Evolutionary conservation across 352 stramenopile species (phyloP).

Genomic region (Halophytophthora batemanensis): DNA sequence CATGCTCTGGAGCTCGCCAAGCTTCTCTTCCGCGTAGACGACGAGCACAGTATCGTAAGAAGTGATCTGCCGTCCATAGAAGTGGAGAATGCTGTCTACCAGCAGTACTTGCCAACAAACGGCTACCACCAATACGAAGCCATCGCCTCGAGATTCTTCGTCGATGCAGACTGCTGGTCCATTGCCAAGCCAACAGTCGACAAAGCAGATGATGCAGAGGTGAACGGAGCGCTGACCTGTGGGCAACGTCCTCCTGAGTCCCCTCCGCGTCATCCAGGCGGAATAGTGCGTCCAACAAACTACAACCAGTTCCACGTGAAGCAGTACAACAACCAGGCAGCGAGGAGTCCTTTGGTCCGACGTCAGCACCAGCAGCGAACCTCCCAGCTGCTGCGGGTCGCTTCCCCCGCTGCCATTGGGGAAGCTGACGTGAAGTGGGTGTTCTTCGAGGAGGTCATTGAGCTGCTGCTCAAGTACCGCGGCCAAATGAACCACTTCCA

Average conservation of each 20-base stretch:
- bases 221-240: neutral
- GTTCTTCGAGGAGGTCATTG: constrained; percentile 57
- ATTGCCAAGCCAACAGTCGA: constrained; percentile 4
- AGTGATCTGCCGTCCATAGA: constrained; percentile 46
- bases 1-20: constrained; percentile 43
- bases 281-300: constrained; percentile 43
- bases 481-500: constrained; percentile 69
- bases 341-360: constrained; percentile 46
- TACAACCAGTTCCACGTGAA: constrained; percentile 59
- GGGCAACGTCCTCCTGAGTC: constrained; percentile 14
- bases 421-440: constrained; percentile 30
- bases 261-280: constrained; percentile 12
- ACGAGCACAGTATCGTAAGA: constrained; percentile 32
- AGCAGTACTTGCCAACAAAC: constrained; percentile 43
- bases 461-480: constrained; percentile 57
- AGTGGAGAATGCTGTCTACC: constrained; percentile 53
- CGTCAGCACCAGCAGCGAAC: constrained; percentile 20
- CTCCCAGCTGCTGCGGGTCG: neutral
- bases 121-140: constrained; percentile 49
- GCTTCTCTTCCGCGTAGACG: constrained; percentile 48
- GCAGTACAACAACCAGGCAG: constrained; percentile 41
- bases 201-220: neutral
- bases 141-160: constrained; percentile 43
- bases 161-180: constrained; percentile 19
- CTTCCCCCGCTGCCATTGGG: neutral